phyloP scores from a whole-genome alignment of 129 eudicot species.

The Artemisia tridentata region DNA sequence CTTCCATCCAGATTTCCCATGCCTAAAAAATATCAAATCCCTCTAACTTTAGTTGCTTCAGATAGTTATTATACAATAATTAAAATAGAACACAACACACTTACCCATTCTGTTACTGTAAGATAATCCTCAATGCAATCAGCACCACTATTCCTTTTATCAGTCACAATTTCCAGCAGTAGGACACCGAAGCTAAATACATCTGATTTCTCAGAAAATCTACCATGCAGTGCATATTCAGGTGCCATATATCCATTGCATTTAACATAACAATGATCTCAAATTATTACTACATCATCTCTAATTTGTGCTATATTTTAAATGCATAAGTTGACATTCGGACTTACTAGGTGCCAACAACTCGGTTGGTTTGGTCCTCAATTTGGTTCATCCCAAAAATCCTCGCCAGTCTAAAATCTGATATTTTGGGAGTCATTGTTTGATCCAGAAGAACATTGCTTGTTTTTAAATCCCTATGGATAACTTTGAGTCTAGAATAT shows the following conservation, averaged over 20 bases:
- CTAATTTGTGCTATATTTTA: not conserved
- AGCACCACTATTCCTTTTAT: constrained; percentile 26
- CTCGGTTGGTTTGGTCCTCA: constrained; percentile 34
- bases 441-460: constrained; percentile 40
- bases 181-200: constrained; percentile 32
- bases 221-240: constrained; percentile 33
- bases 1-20: constrained; percentile 38
- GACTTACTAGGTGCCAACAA: constrained; percentile 46
- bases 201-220: constrained; percentile 32
- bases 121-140: constrained; percentile 12
- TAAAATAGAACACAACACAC: not conserved
- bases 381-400: constrained; percentile 29
- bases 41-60: not conserved
- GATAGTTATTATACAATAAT: not conserved
- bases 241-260: constrained; percentile 40
- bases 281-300: not conserved
- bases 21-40: not conserved
- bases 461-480: constrained; percentile 43
- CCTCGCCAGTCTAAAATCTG: constrained; percentile 42
- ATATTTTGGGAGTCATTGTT: constrained; percentile 41
- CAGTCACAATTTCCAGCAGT: constrained; percentile 35
- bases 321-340: not conserved
- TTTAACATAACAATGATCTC: constrained; percentile 8
- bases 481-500: constrained; percentile 42
- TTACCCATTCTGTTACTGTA: constrained; percentile 38